Conservation (phyloP, 1,284 basidiomycete species). For the Peniophora sp. region DNA sequence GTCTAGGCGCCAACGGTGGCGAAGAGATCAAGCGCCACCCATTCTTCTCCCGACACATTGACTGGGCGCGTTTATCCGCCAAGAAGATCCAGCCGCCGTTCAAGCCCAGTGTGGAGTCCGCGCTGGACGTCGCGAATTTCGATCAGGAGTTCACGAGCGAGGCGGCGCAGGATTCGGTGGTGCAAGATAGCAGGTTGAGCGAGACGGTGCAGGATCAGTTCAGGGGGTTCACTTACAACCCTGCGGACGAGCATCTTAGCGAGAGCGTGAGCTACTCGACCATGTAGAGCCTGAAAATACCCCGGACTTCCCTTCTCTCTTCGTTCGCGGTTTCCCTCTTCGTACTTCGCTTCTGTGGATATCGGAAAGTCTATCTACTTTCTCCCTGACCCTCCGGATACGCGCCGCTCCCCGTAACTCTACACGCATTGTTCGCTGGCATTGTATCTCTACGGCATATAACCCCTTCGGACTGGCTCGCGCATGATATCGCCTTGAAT, state of each 20-base stretch:
- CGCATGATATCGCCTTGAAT: no score
- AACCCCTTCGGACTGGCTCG: no score
- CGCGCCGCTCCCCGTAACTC: no score
- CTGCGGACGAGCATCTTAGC: constrained; percentile 71
- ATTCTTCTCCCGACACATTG: constrained; percentile 93
- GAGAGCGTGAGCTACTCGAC: constrained; percentile 51
- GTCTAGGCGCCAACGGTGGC: constrained; percentile 88
- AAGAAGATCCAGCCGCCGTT: constrained; percentile 98
- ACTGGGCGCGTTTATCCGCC: constrained; percentile 66
- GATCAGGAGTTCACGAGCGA: constrained; percentile 94
- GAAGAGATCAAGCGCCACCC: constrained; percentile 96
- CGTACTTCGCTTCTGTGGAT: no score
- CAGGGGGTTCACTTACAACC: constrained; percentile 80
- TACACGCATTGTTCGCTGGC: no score
- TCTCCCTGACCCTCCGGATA: no score
- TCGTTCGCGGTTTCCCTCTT: no score
- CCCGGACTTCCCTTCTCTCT: no score
- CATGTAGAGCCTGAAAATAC: no score
- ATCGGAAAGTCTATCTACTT: no score
- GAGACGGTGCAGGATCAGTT: constrained; percentile 96
- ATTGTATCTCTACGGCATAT: no score
- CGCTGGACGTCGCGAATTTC: constrained; percentile 84
- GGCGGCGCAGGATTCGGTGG: constrained; percentile 88
- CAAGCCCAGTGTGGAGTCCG: constrained; percentile 92
- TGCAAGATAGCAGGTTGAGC: constrained; percentile 85